Conservation (phyloP, 768 basidiomycete genomes). For the Aureoboletus auriporus region DNA sequence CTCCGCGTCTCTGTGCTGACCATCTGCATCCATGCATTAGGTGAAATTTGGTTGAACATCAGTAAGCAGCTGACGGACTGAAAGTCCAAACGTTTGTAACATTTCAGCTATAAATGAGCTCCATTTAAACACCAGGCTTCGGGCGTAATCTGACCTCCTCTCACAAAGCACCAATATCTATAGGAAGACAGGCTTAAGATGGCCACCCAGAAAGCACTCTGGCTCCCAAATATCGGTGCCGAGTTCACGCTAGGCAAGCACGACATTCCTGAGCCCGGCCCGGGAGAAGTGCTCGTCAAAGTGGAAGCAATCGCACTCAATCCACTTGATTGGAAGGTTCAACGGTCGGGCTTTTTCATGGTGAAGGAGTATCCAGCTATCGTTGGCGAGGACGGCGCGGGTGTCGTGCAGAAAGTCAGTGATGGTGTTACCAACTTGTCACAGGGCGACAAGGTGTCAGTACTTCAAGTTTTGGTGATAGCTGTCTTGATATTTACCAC, state of each 20-base stretch:
- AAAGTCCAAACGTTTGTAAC: too few relatives aligned
- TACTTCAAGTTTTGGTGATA: background rate
- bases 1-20: too few relatives aligned
- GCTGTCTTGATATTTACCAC: background rate
- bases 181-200: constrained; percentile 16
- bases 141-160: too few relatives aligned
- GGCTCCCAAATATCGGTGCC: constrained; percentile 9
- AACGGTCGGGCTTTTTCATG: constrained; percentile 1
- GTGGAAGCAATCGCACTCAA: constrained; percentile 38
- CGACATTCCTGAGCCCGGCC: constrained; percentile 33
- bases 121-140: too few relatives aligned
- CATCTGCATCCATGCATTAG: too few relatives aligned
- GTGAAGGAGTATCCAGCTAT: constrained; percentile 36
- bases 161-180: too few relatives aligned
- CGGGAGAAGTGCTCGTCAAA: constrained; percentile 41
- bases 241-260: constrained; percentile 4
- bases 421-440: constrained; percentile 30
- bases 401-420: constrained; percentile 37
- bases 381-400: constrained; percentile 36
- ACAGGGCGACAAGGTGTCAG: constrained; percentile 29
- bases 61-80: too few relatives aligned
- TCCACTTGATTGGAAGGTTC: constrained; percentile 36
- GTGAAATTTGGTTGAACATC: too few relatives aligned
- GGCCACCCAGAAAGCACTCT: constrained; percentile 15
- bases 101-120: too few relatives aligned